Percentiles rank a stretch among this genome's conserved stretches.
Conservation (phyloP, 495 filamentous ascomycete species). For the Penicillium ucsense region DNA sequence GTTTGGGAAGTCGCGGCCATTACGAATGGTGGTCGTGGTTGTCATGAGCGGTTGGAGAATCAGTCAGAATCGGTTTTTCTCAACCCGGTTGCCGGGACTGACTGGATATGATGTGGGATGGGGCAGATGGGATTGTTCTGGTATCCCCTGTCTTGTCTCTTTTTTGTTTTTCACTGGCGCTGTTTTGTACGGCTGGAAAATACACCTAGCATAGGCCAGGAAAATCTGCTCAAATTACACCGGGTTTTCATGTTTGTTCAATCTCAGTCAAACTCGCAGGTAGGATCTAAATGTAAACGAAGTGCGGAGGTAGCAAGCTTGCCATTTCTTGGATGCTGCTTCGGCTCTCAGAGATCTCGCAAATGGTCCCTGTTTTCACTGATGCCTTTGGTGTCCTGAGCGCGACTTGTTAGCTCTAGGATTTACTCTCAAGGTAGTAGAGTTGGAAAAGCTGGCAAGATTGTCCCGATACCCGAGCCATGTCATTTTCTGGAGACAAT, state of each 20-base stretch:
- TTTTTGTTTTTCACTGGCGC: constrained; percentile 20
- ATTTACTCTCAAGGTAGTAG: no score
- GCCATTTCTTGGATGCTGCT: background rate
- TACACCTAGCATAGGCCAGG: constrained; percentile 29
- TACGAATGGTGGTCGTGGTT: constrained; percentile 15
- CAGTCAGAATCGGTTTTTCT: background rate
- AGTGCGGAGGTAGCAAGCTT: background rate
- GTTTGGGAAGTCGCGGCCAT: constrained; percentile 10
- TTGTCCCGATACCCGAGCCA: no score
- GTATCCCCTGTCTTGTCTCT: constrained; percentile 13
- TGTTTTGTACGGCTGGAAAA: constrained; percentile 23
- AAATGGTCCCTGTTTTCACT: no score
- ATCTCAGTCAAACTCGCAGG: background rate
- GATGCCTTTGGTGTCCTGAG: no score
- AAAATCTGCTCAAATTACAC: constrained; percentile 29
- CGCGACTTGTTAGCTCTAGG: no score
- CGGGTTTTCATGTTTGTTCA: constrained; percentile 25
- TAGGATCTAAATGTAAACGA: background rate
- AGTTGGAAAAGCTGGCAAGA: no score
- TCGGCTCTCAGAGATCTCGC: background rate
- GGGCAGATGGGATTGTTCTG: constrained; percentile 8
- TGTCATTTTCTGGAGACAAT: no score
- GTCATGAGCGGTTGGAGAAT: constrained; percentile 13
- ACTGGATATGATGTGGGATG: constrained; percentile 7
- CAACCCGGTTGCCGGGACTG: constrained; percentile 16